These are phyloP conservation scores for Lithocarpus polystachyus DNA, from an alignment of 306 rosid genomes.

Conservation along the genomic window DNA sequence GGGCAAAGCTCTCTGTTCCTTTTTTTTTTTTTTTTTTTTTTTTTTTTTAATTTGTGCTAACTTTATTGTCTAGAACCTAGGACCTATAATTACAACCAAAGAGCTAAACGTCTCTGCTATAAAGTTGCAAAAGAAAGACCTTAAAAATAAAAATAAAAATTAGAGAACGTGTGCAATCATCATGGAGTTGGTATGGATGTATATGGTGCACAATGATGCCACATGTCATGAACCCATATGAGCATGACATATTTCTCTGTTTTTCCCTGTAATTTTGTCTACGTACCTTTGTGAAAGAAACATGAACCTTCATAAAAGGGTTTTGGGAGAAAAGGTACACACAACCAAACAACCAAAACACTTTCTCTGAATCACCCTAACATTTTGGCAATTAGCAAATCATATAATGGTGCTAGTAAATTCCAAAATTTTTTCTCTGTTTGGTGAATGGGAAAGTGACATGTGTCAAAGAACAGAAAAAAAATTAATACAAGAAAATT, in stretches of 20 bases:
- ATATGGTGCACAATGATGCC: conserved; percentile 17
- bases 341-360: neutral
- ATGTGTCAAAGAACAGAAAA: neutral
- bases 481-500: conserved; percentile 15
- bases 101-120: neutral
- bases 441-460: neutral
- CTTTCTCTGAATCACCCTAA: conserved; percentile 2
- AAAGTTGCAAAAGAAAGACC: neutral
- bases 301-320: conserved; percentile 35
- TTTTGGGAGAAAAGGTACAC: conserved; percentile 1
- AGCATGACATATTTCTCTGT: neutral
- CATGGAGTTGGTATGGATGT: conserved; percentile 29
- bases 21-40: no score
- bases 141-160: neutral
- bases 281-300: conserved; percentile 30
- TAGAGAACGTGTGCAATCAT: conserved; percentile 30
- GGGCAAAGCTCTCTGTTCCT: no score
- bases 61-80: neutral
- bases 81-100: neutral
- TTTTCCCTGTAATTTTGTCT: conserved; percentile 17
- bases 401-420: neutral
- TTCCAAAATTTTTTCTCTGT: neutral
- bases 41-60: neutral
- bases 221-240: conserved; percentile 18
- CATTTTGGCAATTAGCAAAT: neutral